These are phyloP conservation scores for Coemansia sp. DNA, from an alignment of 371 early-diverging fungal species.

Conservation along the genomic window DNA sequence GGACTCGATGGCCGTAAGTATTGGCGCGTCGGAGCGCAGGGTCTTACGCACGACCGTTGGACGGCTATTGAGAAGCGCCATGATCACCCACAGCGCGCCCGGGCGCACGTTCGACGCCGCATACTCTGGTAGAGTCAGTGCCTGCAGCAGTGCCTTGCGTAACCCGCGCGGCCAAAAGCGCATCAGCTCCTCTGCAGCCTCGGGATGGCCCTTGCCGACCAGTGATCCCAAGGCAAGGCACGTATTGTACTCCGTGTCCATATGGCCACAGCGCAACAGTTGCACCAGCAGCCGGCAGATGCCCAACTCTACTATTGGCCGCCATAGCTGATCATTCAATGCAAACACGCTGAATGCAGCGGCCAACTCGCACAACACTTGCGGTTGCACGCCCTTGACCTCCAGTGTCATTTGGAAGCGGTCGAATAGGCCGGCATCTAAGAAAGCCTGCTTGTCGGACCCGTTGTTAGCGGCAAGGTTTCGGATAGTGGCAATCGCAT, in stretches of 20 bases:
- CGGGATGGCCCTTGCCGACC: slow-evolving; percentile 57
- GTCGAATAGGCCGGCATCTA: slow-evolving; percentile 79
- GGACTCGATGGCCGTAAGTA: slow-evolving; percentile 33
- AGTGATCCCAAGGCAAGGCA: slow-evolving; percentile 85
- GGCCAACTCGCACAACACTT: slow-evolving; percentile 81
- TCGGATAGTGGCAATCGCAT: slow-evolving; percentile 82
- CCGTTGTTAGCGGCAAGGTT: slow-evolving; percentile 85
- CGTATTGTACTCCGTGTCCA: slow-evolving; percentile 83
- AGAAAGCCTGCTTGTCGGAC: slow-evolving; percentile 75
- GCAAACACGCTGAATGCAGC: slow-evolving; percentile 87
- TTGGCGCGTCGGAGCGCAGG: slow-evolving; percentile 15
- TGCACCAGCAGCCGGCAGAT: slow-evolving; percentile 72
- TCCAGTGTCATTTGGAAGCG: slow-evolving; percentile 66
- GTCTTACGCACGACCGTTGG: slow-evolving; percentile 12
- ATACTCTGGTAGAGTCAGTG: slow-evolving; percentile 18
- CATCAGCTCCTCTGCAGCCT: slow-evolving; percentile 30
- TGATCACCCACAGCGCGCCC: slow-evolving; percentile 30
- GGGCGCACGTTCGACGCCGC: slow-evolving; percentile 25
- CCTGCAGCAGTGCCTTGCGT: slow-evolving; percentile 17
- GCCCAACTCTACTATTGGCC: slow-evolving; percentile 62
- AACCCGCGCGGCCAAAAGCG: slow-evolving; percentile 31
- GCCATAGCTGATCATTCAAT: slow-evolving; percentile 77
- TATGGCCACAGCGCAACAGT: slow-evolving; percentile 61
- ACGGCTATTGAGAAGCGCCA: slow-evolving; percentile 25
- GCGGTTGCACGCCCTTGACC: slow-evolving; percentile 55